phyloP scores from a whole-genome alignment of 495 filamentous ascomycete genomes.

The Xylaria palmicola region DNA sequence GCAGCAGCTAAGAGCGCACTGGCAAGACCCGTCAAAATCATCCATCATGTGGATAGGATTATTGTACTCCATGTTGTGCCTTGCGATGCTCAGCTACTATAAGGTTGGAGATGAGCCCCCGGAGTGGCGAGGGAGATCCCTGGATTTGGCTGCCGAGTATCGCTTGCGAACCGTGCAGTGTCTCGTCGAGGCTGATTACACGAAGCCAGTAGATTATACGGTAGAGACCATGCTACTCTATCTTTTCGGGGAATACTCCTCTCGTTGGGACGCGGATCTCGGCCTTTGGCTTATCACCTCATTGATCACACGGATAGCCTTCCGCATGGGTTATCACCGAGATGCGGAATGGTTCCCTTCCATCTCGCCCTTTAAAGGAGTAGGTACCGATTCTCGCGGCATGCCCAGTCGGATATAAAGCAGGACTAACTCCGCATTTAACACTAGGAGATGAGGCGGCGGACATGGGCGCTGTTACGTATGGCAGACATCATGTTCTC shows the following conservation, averaged over 20 bases:
- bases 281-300: slow-evolving; percentile 79
- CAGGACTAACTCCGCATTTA: slow-evolving; percentile 2
- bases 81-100: slow-evolving; percentile 89
- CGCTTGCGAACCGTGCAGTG: slow-evolving; percentile 83
- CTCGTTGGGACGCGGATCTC: slow-evolving; percentile 76
- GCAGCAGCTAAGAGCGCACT: slow-evolving; percentile 81
- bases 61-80: slow-evolving; percentile 81
- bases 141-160: slow-evolving; percentile 78
- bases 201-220: slow-evolving; percentile 77
- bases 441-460: slow-evolving; percentile 74
- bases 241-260: slow-evolving; percentile 74
- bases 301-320: slow-evolving; percentile 79
- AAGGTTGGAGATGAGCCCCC: slow-evolving; percentile 88
- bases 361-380: slow-evolving; percentile 79
- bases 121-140: slow-evolving; percentile 69
- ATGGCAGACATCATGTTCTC: slow-evolving; percentile 84
- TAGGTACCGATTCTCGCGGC: slow-evolving; percentile 24
- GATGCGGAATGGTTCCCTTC: slow-evolving; percentile 82
- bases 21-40: slow-evolving; percentile 78
- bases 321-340: slow-evolving; percentile 94
- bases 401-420: background rate
- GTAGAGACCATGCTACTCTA: slow-evolving; percentile 90
- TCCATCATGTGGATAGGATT: slow-evolving; percentile 87
- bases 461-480: slow-evolving; percentile 84
- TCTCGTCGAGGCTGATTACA: slow-evolving; percentile 83